Conservation (phyloP, 768 basidiomycete genomes). For the Boletus sensibilis region DNA sequence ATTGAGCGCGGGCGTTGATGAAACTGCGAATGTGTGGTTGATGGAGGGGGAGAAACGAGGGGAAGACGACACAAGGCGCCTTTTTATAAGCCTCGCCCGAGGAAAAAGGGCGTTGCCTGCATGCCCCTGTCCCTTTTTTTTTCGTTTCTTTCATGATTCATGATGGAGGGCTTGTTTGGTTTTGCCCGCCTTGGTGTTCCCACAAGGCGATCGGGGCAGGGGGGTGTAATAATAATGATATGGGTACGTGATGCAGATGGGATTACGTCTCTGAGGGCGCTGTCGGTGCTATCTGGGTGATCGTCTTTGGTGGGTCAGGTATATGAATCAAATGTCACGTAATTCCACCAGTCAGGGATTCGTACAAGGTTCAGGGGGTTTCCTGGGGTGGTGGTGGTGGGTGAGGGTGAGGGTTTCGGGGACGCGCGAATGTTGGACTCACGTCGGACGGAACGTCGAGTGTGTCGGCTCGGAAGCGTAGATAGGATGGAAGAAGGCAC, state of each 20-base stretch:
- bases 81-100: slow-evolving; percentile 16
- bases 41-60: not conserved
- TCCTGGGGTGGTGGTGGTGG: not conserved
- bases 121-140: not conserved
- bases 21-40: slow-evolving; percentile 2
- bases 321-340: not conserved
- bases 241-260: not conserved
- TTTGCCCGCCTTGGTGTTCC: not conserved
- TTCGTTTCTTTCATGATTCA: not conserved
- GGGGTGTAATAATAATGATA: not conserved
- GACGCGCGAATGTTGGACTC: not conserved
- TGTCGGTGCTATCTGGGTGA: not conserved
- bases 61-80: not conserved
- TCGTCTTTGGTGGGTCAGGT: not conserved
- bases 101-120: slow-evolving; percentile 9
- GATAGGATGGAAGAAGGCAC: slow-evolving; percentile 1
- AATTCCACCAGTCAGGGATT: not conserved
- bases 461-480: not conserved
- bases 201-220: slow-evolving; percentile 20
- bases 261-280: slow-evolving; percentile 15
- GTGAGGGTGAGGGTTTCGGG: not conserved
- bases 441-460: not conserved
- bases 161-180: not conserved
- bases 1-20: not conserved
- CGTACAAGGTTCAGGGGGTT: not conserved